phyloP scores from a whole-genome alignment of 108 stramenopile genomes.

The Skeletonema tropicum region DNA sequence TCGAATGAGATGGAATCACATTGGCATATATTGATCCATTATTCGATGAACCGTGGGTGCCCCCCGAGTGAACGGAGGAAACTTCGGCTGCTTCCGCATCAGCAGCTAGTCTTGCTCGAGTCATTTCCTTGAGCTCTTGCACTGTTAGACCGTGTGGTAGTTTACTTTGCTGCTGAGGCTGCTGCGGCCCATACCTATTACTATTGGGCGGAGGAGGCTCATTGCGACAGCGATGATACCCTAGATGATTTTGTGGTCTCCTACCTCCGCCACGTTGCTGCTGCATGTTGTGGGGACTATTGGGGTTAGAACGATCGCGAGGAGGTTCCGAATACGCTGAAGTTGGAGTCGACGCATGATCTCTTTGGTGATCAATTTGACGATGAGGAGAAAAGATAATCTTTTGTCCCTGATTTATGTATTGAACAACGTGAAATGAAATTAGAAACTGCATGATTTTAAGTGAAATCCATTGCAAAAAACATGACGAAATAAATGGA shows the following conservation, averaged over 20 bases:
- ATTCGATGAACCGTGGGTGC: conserved; percentile 28
- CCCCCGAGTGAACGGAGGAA: conserved; percentile 31
- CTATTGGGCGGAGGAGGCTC: background rate
- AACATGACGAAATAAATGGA: background rate
- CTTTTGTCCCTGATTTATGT: background rate
- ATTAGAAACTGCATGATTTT: background rate
- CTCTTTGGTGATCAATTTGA: background rate
- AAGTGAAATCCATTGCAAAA: background rate
- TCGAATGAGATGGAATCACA: conserved; percentile 3
- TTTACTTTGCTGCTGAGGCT: conserved; percentile 48
- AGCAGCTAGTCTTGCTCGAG: conserved; percentile 81
- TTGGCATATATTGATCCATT: background rate
- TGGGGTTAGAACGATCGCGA: background rate
- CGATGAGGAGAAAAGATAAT: conserved; percentile 2
- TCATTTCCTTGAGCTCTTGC: conserved; percentile 93
- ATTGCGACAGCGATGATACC: background rate
- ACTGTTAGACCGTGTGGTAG: conserved; percentile 92
- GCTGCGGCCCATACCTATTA: background rate
- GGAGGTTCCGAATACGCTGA: background rate
- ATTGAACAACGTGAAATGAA: background rate
- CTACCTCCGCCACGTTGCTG: background rate
- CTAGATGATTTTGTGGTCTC: background rate
- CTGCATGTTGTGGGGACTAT: background rate
- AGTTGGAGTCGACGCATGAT: background rate
- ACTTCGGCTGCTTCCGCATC: conserved; percentile 53